Base-by-base conservation (phyloP, 176 grass and related monocot species). In the Aegilops sharonensis region DNA sequence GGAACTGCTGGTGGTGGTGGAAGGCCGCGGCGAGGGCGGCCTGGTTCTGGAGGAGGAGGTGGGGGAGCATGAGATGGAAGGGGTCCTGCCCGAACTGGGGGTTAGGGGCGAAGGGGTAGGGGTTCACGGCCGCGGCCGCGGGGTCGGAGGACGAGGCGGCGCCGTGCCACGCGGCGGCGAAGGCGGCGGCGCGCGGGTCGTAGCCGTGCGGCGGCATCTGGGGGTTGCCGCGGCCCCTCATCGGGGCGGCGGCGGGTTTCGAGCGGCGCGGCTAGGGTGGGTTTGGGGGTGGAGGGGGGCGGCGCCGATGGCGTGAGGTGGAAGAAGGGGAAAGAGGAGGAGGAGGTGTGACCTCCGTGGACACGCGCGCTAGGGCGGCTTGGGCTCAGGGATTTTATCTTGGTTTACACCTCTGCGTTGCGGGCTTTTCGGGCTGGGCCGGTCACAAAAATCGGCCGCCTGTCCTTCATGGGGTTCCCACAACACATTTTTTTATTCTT, bases 1-100 rank as follows among this genome's bases (percentile, higher is more conserved):
- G 82, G 5, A 86, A 84, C 0, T 83, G 84, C 3, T 83, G 89
- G 4, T 75, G 77, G 75, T 75, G 50, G 15, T 54, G 50, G 50
- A 54, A 87, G 67, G 43, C 72, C 1, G 72, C 80, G 31, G 68
- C 75, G 37, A 91, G 67, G 47, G 88, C 61, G 62, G 70, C 76
- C 68, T 85, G 50, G 81, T 93, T 94, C 54, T 89, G 95, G 85
- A 87, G 59, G 81, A 91, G 37, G 57, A 92, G 82, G 70, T 85
- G 40, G 34, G 36, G 75, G 72, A 83, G 65, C 67, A 56, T 54
- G 17, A 64, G 17, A 11, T 88, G 84, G 52, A 63, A 11, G 59
- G 85, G 75, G 40, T 91, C 92, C 15, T 77, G 37, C 11, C 68
- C 75, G 81, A 47, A 87, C 42, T 86, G 92, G 35, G 89, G 83